Conservation (phyloP, 1,284 basidiomycete species). For the Pterula multifida region DNA sequence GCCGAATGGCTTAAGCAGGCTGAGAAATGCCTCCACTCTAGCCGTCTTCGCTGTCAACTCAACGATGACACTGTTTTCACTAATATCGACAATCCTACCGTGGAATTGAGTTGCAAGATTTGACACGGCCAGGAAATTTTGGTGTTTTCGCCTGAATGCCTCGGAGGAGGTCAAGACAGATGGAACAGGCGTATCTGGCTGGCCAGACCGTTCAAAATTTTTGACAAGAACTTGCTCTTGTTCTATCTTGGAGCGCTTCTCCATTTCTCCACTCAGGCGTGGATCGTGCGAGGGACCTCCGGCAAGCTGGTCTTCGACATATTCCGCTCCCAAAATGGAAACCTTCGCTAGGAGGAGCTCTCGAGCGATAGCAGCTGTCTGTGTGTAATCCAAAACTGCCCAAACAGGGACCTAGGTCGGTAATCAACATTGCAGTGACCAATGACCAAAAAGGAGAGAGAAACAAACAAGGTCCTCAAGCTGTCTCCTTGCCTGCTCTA, state of each 20-base stretch:
- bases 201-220: slow-evolving; percentile 56
- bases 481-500: slow-evolving; percentile 92
- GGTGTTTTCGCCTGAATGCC: slow-evolving; percentile 81
- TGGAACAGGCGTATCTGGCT: slow-evolving; percentile 21
- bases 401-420: slow-evolving; percentile 79
- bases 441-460: slow-evolving; percentile 2
- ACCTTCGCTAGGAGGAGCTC: slow-evolving; percentile 87
- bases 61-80: slow-evolving; percentile 88
- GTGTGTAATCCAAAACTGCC: slow-evolving; percentile 94
- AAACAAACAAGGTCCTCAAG: slow-evolving; percentile 81
- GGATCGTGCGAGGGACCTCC: slow-evolving; percentile 77
- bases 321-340: slow-evolving; percentile 95
- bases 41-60: slow-evolving; percentile 90
- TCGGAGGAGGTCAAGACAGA: slow-evolving; percentile 59
- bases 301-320: slow-evolving; percentile 80
- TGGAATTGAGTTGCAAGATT: slow-evolving; percentile 84
- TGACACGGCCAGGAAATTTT: slow-evolving; percentile 81
- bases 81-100: slow-evolving; percentile 90
- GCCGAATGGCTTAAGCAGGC: slow-evolving; percentile 88
- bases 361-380: slow-evolving; percentile 79
- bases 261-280: slow-evolving; percentile 22
- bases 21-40: slow-evolving; percentile 89
- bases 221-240: slow-evolving; percentile 62
- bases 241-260: slow-evolving; percentile 39
- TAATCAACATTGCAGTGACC: slow-evolving; percentile 4